Evolutionary conservation across 768 basidiomycete species (phyloP), one percentile per base, ranked within the genome.

Genomic region (Boletus vinaceobasis): DNA sequence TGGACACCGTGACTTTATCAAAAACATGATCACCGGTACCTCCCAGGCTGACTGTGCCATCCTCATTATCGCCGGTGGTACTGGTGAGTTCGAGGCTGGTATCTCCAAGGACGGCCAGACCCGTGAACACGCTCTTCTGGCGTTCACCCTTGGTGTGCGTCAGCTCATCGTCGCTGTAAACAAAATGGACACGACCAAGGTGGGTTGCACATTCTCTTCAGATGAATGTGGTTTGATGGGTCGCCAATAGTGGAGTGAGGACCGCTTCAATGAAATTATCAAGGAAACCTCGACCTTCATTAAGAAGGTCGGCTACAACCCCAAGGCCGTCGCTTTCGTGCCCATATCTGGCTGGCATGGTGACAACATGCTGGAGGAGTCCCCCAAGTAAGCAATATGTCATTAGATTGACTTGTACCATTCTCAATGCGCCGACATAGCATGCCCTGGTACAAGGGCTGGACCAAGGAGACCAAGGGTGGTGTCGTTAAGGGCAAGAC

Each of bases 81-180:
- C 90, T 75, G 97, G 97, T 87, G 97, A 99, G 80, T 98, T 99
- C 80, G 97, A 99, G 78, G 96, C 96, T 73, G 97, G 97, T 91
- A 98, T 99, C 85, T 98, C 96, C 79, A 98, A 99, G 86, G 97
- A 98, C 72, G 97, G 97, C 65, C 97, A 99, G 83, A 98, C 97
- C 70, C 93, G 97, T 81, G 97, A 99, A 86, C 97, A 99, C 82
- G 97, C 97, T 64, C 90, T 99, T 66, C 85, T 98, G 73, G 95
- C 96, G 72, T 98, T 97, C 86, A 99, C 97, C 69, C 93, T 98
- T 69, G 97, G 97, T 87, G 97, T 99, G 75, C 86, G 93, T 77
- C 97, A 99, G 81, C 92, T 99, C 78, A 98, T 99, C 73, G 95
- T 99, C 60, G 93, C 95, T 67, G 88, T 98, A 80, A 99, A 99